Evolutionary conservation across 1,284 basidiomycete genomes (phyloP).

Genomic region (Takashimella koratensis): DNA sequence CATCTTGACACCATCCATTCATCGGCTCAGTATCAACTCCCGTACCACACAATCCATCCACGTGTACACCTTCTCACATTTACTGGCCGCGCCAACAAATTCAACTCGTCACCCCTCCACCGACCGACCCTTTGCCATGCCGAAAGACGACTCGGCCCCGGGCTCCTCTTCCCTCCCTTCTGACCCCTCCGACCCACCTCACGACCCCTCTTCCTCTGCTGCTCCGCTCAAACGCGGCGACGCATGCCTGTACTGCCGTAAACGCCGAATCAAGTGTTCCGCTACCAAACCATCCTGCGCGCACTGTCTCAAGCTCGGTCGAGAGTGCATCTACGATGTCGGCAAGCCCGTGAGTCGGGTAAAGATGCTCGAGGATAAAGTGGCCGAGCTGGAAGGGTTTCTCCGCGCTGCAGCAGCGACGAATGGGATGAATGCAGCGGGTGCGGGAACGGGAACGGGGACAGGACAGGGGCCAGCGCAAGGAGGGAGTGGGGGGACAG

Average conservation of each 20-base stretch:
- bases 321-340: constrained; percentile 42
- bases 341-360: constrained; percentile 42
- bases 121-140: not conserved
- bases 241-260: constrained; percentile 45
- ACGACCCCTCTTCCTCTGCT: not conserved
- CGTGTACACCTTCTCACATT: no score
- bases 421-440: constrained; percentile 1
- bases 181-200: not conserved
- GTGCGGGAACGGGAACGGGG: not conserved
- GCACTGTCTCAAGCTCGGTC: constrained; percentile 33
- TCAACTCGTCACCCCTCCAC: no score
- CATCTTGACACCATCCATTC: no score
- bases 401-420: not conserved
- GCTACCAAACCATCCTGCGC: constrained; percentile 39
- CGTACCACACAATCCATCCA: no score
- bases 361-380: constrained; percentile 42
- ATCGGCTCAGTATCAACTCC: no score
- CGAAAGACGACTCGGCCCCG: not conserved
- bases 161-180: not conserved
- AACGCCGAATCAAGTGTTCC: constrained; percentile 40
- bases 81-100: no score
- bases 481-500: no score
- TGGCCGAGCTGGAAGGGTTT: constrained; percentile 35
- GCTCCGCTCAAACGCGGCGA: constrained; percentile 39
- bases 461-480: not conserved